Evolutionary conservation across 768 basidiomycete genomes (phyloP).

Genomic region (Austroboletus eburneus): DNA sequence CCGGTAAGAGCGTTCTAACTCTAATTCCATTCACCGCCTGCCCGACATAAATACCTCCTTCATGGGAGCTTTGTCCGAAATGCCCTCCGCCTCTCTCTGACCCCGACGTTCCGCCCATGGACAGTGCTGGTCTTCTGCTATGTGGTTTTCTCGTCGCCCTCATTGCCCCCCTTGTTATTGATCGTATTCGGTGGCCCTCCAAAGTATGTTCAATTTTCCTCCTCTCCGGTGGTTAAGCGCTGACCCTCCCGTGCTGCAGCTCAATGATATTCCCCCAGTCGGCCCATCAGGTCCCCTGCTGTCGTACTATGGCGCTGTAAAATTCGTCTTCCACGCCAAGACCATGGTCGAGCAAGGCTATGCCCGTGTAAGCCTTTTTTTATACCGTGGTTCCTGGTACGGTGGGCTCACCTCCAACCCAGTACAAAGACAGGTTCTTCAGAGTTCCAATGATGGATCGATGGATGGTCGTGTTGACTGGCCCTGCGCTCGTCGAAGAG

Average conservation of each 20-base stretch:
- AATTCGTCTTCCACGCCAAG: slow-evolving; percentile 29
- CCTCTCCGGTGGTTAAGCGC: background rate
- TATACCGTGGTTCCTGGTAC: background rate
- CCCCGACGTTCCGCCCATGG: slow-evolving; percentile 25
- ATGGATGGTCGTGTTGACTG: slow-evolving; percentile 45
- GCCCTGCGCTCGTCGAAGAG: slow-evolving; percentile 44
- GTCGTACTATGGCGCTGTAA: slow-evolving; percentile 30
- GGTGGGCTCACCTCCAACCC: slow-evolving; percentile 13
- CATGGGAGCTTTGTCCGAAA: slow-evolving; percentile 23
- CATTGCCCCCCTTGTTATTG: slow-evolving; percentile 8
- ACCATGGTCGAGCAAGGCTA: slow-evolving; percentile 36
- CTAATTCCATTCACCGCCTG: slow-evolving; percentile 26
- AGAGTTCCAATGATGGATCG: slow-evolving; percentile 40
- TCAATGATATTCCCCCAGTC: slow-evolving; percentile 32
- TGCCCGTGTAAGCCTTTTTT: slow-evolving; percentile 25
- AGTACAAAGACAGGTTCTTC: slow-evolving; percentile 36
- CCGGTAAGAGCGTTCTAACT: slow-evolving; percentile 24
- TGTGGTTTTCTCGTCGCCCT: slow-evolving; percentile 19
- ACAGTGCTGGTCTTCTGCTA: slow-evolving; percentile 18
- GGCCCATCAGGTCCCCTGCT: slow-evolving; percentile 33
- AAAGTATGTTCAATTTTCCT: slow-evolving; percentile 17
- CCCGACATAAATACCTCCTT: slow-evolving; percentile 31
- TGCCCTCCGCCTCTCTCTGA: slow-evolving; percentile 22
- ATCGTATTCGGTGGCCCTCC: slow-evolving; percentile 21
- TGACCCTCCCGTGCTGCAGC: slow-evolving; percentile 16